Base-by-base conservation (phyloP, 2,329 filamentous ascomycete species). In the Neonectria neomacrospora region DNA sequence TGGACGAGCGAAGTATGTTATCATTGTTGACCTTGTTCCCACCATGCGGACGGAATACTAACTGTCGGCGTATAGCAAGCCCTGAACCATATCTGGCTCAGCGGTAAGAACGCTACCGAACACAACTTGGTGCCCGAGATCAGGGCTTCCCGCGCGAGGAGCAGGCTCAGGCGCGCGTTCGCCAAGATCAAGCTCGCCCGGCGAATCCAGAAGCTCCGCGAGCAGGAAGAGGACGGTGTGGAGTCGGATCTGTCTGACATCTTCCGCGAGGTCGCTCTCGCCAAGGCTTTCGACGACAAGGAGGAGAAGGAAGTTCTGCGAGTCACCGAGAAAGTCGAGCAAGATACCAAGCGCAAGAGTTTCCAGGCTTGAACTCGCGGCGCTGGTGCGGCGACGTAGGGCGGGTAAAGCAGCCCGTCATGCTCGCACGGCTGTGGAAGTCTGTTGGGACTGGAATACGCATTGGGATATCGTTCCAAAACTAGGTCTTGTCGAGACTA, bases 71-170 rank as follows among this genome's bases (percentile, higher is more conserved):
- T 53, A 68, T 68, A 93, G 88, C 84, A 93, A 81, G 92, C 94
- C 47, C 82, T 97, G 54, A 84, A 87, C 63, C 94, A 97, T 80
- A 84, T 87, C 64, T 98, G 95, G 95, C 89, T 98, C 73, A 96
- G 89, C 76, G 95, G 95, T 78, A 87, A 96, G 83, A 96, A 88
- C 66, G 96, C 96, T 67, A 93, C 91, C 65, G 94, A 98, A 80
- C 94, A 97, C 88, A 94, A 99, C 85, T 87, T 99, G 87, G 83
- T 99, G 79, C 96, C 96, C 70, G 96, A 99, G 83, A 96, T 99
- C 72, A 92, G 92, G 80, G 91, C 94, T 55, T 97, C 96, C 83
- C 93, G 96, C 80, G 91, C 94, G 67, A 94, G 94, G 80, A 93
- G 93, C 61, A 93, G 94, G 66, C 91, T 99, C 71, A 91, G 91